Base-by-base conservation (phyloP, 2,329 filamentous ascomycete genomes). In the Monosporascus sp. region DNA sequence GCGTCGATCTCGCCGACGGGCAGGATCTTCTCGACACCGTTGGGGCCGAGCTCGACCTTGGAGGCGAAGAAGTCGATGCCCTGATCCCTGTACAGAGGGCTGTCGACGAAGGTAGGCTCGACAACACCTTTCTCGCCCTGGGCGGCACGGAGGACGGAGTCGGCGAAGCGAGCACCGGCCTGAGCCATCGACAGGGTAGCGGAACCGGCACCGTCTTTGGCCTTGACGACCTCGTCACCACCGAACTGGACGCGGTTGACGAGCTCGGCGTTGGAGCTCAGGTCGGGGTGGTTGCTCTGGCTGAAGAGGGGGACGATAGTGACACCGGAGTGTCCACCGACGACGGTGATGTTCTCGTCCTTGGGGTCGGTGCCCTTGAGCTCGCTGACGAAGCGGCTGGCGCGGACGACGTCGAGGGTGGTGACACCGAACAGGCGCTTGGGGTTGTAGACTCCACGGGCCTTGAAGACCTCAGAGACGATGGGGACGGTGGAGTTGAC, bases 401-500 rank as follows among this genome's bases (percentile, higher is more conserved):
- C 93, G 73, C 94, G 94, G 76, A 99, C 94, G 62, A 97, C 92
- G 70, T 99, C 94, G 70, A 99, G 91, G 70, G 94, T 97, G 78
- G 94, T 99, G 72, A 99, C 94, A 82, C 94, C 94, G 79, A 99
- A 99, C 67, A 99, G 90, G 71, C 90, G 90, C 87, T 95, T 95
- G 76, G 94, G 92, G 86, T 99, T 93, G 87, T 97, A 99, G 80
- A 97, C 93, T 65, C 91, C 91, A 67, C 80, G 83, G 74, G 84
- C 79, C 88, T 97, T 97, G 90, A 92, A 96, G 73, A 97, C 86
- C 85, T 97, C 94, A 73, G 91, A 87, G 72, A 87, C 87, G 79
- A 99, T 99, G 73, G 94, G 94, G 69, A 99, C 94, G 71, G 94
- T 99, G 67, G 91, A 97, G 91, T 99, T 99, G 80, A 99, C 92